phyloP scores from a whole-genome alignment of 768 basidiomycete genomes.

The Holtermannia corniformis region DNA sequence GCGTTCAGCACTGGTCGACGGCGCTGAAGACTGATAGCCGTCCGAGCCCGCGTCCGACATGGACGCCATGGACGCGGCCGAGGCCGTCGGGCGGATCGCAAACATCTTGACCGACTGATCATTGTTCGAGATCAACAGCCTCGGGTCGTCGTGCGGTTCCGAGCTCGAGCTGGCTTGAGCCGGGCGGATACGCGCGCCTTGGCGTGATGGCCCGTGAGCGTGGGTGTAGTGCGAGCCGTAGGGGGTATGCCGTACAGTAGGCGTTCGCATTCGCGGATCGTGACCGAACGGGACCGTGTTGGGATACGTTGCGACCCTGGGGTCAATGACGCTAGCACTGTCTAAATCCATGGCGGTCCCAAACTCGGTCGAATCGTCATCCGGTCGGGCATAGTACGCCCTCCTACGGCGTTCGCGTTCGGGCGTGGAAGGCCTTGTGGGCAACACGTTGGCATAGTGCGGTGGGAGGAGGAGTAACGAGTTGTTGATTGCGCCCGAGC shows the following conservation, averaged over 20 bases:
- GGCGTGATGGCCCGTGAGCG: not conserved
- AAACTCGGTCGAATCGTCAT: too few species aligned
- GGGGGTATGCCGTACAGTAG: slow-evolving; percentile 1
- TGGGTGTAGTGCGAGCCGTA: slow-evolving; percentile 8
- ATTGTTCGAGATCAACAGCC: slow-evolving; percentile 77
- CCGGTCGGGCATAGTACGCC: not conserved
- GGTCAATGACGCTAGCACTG: not conserved
- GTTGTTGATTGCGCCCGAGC: slow-evolving; percentile 37
- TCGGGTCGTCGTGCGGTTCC: slow-evolving; percentile 55
- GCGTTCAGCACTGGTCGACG: not conserved
- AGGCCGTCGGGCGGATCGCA: slow-evolving; percentile 46
- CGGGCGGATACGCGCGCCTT: not conserved
- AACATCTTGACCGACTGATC: slow-evolving; percentile 73
- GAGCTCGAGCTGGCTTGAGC: slow-evolving; percentile 4
- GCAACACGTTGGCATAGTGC: slow-evolving; percentile 3
- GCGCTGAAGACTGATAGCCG: not conserved
- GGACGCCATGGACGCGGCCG: not conserved
- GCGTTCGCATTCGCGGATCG: slow-evolving; percentile 17
- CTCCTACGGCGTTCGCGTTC: not conserved
- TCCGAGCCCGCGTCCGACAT: not conserved
- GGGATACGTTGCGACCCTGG: slow-evolving; percentile 31
- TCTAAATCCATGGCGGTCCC: too few species aligned
- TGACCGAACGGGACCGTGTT: slow-evolving; percentile 34
- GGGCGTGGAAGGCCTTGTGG: slow-evolving; percentile 8
- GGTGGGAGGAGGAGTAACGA: slow-evolving; percentile 32